These are phyloP conservation scores for Starmerella bombi DNA, from an alignment of 805 yeast genomes.

Conservation along the genomic window DNA sequence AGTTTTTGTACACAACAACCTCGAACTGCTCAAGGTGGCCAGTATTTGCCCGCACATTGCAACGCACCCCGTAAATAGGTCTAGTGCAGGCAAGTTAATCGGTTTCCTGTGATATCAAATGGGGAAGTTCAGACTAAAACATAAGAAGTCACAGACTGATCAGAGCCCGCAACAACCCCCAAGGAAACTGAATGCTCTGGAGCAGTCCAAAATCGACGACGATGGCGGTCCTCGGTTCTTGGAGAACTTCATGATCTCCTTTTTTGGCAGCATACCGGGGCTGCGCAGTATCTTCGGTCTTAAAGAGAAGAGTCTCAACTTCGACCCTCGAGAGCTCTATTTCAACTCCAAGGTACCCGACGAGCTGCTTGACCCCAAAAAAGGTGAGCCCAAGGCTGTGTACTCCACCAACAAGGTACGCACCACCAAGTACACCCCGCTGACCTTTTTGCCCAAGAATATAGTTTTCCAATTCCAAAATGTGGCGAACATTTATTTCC, in stretches of 20 bases:
- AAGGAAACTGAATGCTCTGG: constrained; percentile 15
- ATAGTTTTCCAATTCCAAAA: constrained; percentile 67
- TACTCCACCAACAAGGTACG: constrained; percentile 86
- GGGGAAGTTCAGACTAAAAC: too few relatives aligned
- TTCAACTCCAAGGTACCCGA: constrained; percentile 40
- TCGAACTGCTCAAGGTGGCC: too few relatives aligned
- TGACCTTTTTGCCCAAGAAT: constrained; percentile 80
- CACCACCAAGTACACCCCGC: constrained; percentile 91
- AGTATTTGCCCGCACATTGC: too few relatives aligned
- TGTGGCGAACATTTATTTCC: constrained; percentile 81
- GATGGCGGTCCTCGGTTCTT: constrained; percentile 4
- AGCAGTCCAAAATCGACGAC: constrained; percentile 13
- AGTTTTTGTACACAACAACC: too few relatives aligned
- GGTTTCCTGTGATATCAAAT: too few relatives aligned
- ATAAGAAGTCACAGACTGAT: too few relatives aligned
- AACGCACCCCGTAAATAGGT: too few relatives aligned
- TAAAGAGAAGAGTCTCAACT: constrained; percentile 11
- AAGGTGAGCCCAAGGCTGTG: constrained; percentile 43
- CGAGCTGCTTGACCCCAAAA: constrained; percentile 39
- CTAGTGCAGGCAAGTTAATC: too few relatives aligned
- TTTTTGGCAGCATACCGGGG: constrained; percentile 17
- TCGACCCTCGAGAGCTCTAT: constrained; percentile 31
- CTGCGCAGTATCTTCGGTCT: constrained; percentile 17
- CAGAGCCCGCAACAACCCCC: constrained; percentile 2
- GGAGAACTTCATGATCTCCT: constrained; percentile 22